Evolutionary conservation across 2,329 filamentous ascomycete genomes (phyloP).

Genomic region (Simplicillium aogashimaense): DNA sequence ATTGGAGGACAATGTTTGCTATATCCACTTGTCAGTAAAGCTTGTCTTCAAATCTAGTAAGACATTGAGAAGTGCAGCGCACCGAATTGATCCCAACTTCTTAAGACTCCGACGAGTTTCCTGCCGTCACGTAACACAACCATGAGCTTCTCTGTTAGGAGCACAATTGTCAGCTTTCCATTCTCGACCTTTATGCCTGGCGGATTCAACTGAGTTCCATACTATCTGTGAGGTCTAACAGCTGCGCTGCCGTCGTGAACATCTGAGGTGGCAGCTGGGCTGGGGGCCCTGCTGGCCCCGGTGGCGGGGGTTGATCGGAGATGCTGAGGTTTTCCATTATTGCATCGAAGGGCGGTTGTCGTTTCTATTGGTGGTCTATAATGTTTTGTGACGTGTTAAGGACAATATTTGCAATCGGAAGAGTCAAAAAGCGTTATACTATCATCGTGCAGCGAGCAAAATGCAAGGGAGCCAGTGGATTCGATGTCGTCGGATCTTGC

Average conservation of each 20-base stretch:
- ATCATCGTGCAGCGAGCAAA: too few species aligned
- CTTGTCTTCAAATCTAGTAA: neutral
- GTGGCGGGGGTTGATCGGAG: slow-evolving; percentile 34
- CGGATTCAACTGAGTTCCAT: slow-evolving; percentile 26
- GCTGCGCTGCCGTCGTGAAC: slow-evolving; percentile 94
- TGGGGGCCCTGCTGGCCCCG: slow-evolving; percentile 37
- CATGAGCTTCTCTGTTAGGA: slow-evolving; percentile 75
- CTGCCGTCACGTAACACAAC: slow-evolving; percentile 85
- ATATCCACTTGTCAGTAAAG: slow-evolving; percentile 8
- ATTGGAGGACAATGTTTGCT: slow-evolving; percentile 94
- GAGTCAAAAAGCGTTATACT: too few species aligned
- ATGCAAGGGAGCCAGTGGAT: too few species aligned
- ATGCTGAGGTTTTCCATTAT: slow-evolving; percentile 45
- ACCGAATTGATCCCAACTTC: slow-evolving; percentile 99
- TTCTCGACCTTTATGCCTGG: neutral
- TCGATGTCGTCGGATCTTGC: too few species aligned
- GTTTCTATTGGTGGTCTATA: too few species aligned
- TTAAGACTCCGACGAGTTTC: slow-evolving; percentile 83
- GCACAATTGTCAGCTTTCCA: slow-evolving; percentile 13
- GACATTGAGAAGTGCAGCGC: slow-evolving; percentile 20
- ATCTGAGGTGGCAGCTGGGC: slow-evolving; percentile 81
- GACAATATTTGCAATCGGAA: too few species aligned
- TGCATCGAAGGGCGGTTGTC: too few species aligned
- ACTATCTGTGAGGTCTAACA: slow-evolving; percentile 97
- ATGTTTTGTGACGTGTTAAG: too few species aligned